phyloP scores from a whole-genome alignment of 371 early-diverging fungal genomes.

The Apophysomyces ossiformis region DNA sequence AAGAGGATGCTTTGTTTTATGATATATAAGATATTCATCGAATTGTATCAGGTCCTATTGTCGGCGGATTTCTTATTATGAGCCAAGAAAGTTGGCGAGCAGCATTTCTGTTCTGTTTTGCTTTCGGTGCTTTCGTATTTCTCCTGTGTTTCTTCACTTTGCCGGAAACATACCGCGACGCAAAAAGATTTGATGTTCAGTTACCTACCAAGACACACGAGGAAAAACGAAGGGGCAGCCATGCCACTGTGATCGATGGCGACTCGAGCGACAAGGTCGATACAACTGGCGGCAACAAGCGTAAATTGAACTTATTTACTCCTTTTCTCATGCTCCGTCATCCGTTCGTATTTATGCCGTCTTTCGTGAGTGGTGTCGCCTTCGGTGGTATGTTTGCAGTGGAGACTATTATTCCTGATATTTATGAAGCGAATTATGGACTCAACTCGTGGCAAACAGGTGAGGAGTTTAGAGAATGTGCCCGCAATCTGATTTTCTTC shows the following conservation, averaged over 20 bases:
- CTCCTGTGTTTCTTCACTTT: slow-evolving; percentile 53
- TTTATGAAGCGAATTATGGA: slow-evolving; percentile 35
- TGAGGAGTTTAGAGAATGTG: background rate
- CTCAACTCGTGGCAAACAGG: slow-evolving; percentile 47
- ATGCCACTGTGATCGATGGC: background rate
- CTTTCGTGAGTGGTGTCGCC: slow-evolving; percentile 51
- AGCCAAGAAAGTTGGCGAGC: slow-evolving; percentile 58
- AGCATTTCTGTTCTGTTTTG: slow-evolving; percentile 66
- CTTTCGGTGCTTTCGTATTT: slow-evolving; percentile 51
- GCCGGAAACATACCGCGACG: slow-evolving; percentile 67
- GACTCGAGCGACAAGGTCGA: background rate
- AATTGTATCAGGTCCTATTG: slow-evolving; percentile 32
- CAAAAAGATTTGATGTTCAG: slow-evolving; percentile 21
- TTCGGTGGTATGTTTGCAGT: slow-evolving; percentile 59
- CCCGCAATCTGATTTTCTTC: too few relatives aligned
- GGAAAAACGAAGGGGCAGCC: background rate
- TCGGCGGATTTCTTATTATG: slow-evolving; percentile 41
- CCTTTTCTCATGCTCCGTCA: slow-evolving; percentile 46
- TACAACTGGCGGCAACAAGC: background rate
- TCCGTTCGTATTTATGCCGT: slow-evolving; percentile 50
- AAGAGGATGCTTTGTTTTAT: slow-evolving; percentile 31
- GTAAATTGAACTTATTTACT: slow-evolving; percentile 30
- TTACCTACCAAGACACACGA: background rate
- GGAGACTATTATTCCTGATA: slow-evolving; percentile 46
- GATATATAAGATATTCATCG: too few relatives aligned